These are phyloP conservation scores for Teratosphaeria epicoccoides DNA, from an alignment of 2,329 filamentous ascomycete species.

Conservation along the genomic window DNA sequence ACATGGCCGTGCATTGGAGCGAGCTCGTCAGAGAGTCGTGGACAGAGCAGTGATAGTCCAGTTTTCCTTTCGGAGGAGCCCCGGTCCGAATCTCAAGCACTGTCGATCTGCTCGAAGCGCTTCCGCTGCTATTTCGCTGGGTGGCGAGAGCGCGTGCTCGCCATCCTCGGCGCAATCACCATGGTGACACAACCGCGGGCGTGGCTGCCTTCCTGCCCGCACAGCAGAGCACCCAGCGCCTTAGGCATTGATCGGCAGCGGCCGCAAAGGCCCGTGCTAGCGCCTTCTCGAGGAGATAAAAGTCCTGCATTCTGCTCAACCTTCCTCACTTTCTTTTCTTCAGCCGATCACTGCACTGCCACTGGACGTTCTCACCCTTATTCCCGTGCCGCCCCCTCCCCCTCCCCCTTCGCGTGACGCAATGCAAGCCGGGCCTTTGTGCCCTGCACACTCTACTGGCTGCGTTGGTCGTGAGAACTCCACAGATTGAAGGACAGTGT, in stretches of 20 bases:
- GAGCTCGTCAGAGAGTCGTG: not conserved
- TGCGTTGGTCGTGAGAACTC: not conserved
- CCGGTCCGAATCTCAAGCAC: not conserved
- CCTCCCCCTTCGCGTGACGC: too few species aligned
- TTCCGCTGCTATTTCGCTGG: not conserved
- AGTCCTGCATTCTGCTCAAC: not conserved
- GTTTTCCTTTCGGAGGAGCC: too few species aligned
- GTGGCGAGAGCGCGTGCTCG: not conserved
- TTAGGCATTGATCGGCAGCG: not conserved
- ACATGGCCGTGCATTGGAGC: not conserved
- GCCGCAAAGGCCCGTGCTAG: not conserved
- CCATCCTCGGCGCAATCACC: not conserved
- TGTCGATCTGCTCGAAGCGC: not conserved
- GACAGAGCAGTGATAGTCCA: not conserved
- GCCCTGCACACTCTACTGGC: too few species aligned
- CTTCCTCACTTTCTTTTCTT: not conserved
- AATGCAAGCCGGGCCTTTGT: not conserved
- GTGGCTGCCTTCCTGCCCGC: not conserved
- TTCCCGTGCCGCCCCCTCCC: not conserved
- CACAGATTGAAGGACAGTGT: not conserved
- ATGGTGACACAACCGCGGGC: not conserved
- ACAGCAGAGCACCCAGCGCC: not conserved
- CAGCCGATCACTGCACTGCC: too few species aligned
- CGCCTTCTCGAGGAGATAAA: not conserved
- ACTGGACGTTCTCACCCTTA: not conserved